Base-by-base conservation (phyloP, 2,329 filamentous ascomycete genomes). In the Fusarium nurragi region DNA sequence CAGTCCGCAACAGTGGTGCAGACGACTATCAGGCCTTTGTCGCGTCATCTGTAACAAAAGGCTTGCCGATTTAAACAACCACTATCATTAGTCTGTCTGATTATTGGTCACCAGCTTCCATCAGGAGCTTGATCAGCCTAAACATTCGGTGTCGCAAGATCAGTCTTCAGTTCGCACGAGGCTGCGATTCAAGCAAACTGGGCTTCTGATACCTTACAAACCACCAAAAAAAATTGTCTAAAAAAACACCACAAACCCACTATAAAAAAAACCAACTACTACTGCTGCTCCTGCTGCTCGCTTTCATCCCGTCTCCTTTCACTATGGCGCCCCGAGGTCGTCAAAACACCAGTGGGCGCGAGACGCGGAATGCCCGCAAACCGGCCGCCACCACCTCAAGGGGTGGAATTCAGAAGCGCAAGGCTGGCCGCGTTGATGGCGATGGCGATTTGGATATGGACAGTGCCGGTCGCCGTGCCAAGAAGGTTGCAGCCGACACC, bases 361-460 rank as follows among this genome's bases (percentile, higher is more conserved):
- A 75, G 40, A 68, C 73, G 39, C 74, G 76, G 52, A 74, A 69
- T 54, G 63, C 72, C 10, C 50, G 67, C 44, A 72, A 72, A 55
- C 55, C 32, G 32, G 32, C 77, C 13, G 77, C 67, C 54, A 74
- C 68, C 41, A 69, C 74, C n/a, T 65, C 69, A 28, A 78, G 81
- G 67, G 81, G 81, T 32, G 85, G 85, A 26, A 82, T 87, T 51
- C 76, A 78, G 19, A 87, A 86, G 73, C 81, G 81, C 44, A 81
- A 72, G 47, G 70, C 46, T 40, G 63, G 71, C 5, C 80, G 77
- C 60, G 72, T 80, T 45, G 86, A 88, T 68, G 77, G 79, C 50
- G 86, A 88, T 77, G 86, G 86, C 28, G 86, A 88, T 68, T 78
- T 88, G n/a, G 80, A 85, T 28, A 88, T 88, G 86, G 83, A 83